These are phyloP conservation scores for Lasiodiplodia theobromae DNA, from an alignment of 2,329 filamentous ascomycete species.

Conservation along the genomic window DNA sequence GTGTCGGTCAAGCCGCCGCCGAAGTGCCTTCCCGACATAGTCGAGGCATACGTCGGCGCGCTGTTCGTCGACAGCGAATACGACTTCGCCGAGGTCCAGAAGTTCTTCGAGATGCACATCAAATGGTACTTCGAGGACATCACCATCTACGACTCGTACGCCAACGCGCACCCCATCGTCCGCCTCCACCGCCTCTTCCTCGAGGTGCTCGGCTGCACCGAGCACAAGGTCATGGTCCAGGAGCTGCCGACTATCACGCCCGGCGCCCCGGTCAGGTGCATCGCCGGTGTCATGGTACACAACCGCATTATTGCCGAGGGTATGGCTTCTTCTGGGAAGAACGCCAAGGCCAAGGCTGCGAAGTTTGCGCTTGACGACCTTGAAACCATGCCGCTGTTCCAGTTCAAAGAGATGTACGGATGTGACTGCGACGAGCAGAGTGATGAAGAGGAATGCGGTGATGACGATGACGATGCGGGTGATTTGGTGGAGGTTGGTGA, in stretches of 20 bases:
- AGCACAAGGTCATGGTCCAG: constrained; percentile 55
- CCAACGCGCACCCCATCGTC: constrained; percentile 82
- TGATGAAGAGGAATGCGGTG: not conserved
- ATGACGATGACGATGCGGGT: not conserved
- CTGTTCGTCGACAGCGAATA: constrained; percentile 90
- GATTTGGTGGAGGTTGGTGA: not conserved
- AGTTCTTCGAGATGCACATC: constrained; percentile 79
- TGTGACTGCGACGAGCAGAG: constrained; percentile 66
- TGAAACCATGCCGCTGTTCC: constrained; percentile 58
- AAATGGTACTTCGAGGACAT: constrained; percentile 85
- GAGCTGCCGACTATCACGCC: constrained; percentile 55
- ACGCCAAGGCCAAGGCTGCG: constrained; percentile 75
- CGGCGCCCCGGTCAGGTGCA: constrained; percentile 55
- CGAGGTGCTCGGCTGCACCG: constrained; percentile 69
- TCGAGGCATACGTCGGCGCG: constrained; percentile 89
- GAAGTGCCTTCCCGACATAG: constrained; percentile 82
- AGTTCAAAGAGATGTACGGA: constrained; percentile 66
- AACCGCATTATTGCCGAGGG: constrained; percentile 69
- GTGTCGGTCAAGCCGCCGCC: constrained; percentile 64
- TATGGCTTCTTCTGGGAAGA: constrained; percentile 68
- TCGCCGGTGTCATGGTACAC: constrained; percentile 81
- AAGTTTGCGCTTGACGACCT: constrained; percentile 62
- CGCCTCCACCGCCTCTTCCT: constrained; percentile 71
- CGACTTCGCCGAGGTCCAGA: constrained; percentile 73
- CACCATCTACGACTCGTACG: constrained; percentile 84